Base-by-base conservation (phyloP, 805 yeast species). In the Hanseniaspora nectarophila region DNA sequence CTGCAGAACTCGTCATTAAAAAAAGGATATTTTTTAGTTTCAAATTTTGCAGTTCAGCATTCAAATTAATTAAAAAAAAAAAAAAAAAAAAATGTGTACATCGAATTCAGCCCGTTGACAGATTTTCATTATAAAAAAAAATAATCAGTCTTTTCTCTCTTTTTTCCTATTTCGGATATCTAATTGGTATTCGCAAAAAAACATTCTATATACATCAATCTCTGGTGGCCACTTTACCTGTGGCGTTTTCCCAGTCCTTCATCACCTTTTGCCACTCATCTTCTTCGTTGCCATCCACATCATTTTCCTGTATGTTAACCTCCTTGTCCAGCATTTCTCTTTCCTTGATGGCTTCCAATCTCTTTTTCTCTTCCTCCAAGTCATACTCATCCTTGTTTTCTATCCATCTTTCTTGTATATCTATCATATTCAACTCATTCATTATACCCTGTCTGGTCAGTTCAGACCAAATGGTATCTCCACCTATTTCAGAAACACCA, bases 381-480 rank as follows among this genome's bases (percentile, higher is more conserved):
- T 92, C 98, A 65, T 85, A 88, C 46, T 70, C 70, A 26, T 76
- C 82, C 63, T 89, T 92, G 57, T 81, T 73, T 54, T 86, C 96
- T 10, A 92, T 76, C 98, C 98, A 92, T 55, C 99, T 73, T 58
- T 92, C 98, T 59, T 92, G 98, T 4, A 87, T 77, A 63, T 89
- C 96, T 6, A 78, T 69, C 40, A 67, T 54, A 13, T 46, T 46
- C 33, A 52, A 32, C 20, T 55, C 55, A 38, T 62, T 57, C 33
- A 62, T 78, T 42, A 73, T 64, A 43, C 72, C 66, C 62, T 85
- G 86, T 57, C 97, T 73, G 0, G 90, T 76, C 0, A 96, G 95
- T 59, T 90, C 95, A n/a, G 88, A 85, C 98, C 98, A 92, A 1
- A 92, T 80, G 0, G 90, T 78, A 62, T 92, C 99, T n/a, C 97